A percentile compares a stretch with the other conserved stretches of the same genome.
These are phyloP conservation scores for Opeltia flavorubescens DNA, from an alignment of 495 filamentous ascomycete species.

Conservation along the genomic window DNA sequence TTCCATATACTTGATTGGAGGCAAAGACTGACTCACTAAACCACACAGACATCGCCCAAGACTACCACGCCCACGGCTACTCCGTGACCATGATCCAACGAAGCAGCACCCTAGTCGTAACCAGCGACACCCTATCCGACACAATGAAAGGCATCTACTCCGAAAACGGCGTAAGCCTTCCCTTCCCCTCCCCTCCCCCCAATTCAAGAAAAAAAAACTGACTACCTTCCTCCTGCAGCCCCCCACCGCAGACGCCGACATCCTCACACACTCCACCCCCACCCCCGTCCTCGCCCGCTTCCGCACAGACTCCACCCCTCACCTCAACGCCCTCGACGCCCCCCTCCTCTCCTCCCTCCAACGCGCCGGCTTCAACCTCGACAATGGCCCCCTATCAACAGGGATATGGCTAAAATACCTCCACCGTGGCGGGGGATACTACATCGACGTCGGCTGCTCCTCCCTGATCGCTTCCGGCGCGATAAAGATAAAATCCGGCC, in stretches of 20 bases:
- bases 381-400: constrained; percentile 46
- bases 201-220: neutral
- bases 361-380: constrained; percentile 53
- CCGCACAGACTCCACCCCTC: neutral
- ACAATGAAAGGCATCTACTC: constrained; percentile 45
- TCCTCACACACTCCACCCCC: constrained; percentile 5
- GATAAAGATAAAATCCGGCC: constrained; percentile 59
- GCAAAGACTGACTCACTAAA: too few species aligned
- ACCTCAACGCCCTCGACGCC: constrained; percentile 7
- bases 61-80: constrained; percentile 65
- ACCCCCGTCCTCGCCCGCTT: constrained; percentile 4
- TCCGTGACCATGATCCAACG: constrained; percentile 71
- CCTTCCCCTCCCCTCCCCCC: too few species aligned
- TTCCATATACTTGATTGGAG: too few species aligned
- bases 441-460: constrained; percentile 60
- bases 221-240: constrained; percentile 3
- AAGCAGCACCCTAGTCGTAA: constrained; percentile 55
- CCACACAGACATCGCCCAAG: constrained; percentile 77
- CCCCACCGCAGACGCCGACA: constrained; percentile 11
- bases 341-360: constrained; percentile 30
- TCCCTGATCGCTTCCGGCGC: constrained; percentile 61
- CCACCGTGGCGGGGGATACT: constrained; percentile 63
- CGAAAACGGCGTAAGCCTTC: constrained; percentile 31
- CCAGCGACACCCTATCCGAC: constrained; percentile 36
- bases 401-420: constrained; percentile 61